phyloP scores from a whole-genome alignment of 2,329 filamentous ascomycete species.

The Trematosphaeria pertusa region DNA sequence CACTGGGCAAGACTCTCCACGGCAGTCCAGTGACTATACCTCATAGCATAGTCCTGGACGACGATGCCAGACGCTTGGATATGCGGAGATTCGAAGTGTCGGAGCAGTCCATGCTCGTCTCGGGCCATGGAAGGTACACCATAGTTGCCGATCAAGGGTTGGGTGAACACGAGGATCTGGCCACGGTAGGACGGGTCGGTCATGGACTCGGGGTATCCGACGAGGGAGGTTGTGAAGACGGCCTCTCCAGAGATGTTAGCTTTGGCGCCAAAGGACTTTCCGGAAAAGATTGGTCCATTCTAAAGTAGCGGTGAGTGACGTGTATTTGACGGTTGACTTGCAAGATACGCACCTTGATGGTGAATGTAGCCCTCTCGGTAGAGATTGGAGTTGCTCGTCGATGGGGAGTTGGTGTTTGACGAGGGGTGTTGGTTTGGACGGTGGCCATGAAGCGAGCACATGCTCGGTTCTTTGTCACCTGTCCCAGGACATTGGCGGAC shows the following conservation, averaged over 20 bases:
- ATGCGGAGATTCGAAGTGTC: slow-evolving; percentile 98
- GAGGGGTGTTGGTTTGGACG: slow-evolving; percentile 72
- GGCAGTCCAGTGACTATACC: slow-evolving; percentile 98
- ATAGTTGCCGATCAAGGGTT: slow-evolving; percentile 98
- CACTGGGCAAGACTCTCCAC: slow-evolving; percentile 92
- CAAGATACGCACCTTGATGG: slow-evolving; percentile 75
- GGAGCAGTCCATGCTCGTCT: slow-evolving; percentile 88
- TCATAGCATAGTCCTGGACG: slow-evolving; percentile 89
- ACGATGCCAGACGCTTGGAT: slow-evolving; percentile 96
- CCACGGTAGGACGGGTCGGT: slow-evolving; percentile 75
- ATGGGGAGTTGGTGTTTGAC: slow-evolving; percentile 49
- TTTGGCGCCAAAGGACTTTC: slow-evolving; percentile 95
- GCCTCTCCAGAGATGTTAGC: slow-evolving; percentile 97
- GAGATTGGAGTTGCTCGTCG: slow-evolving; percentile 64
- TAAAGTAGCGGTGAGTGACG: slow-evolving; percentile 52
- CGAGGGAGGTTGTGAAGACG: slow-evolving; percentile 96
- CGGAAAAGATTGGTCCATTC: slow-evolving; percentile 95
- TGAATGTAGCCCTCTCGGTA: slow-evolving; percentile 86
- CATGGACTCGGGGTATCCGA: slow-evolving; percentile 93
- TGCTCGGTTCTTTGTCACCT: slow-evolving; percentile 52
- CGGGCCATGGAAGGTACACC: slow-evolving; percentile 87
- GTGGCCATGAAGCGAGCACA: slow-evolving; percentile 67
- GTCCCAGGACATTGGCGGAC: slow-evolving; percentile 53
- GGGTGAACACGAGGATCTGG: slow-evolving; percentile 98
- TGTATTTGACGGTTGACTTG: slow-evolving; percentile 13